Percentiles rank a stretch among this genome's conserved stretches.
phyloP scores from a whole-genome alignment of 768 basidiomycete genomes.

The Polyporus arcularius region DNA sequence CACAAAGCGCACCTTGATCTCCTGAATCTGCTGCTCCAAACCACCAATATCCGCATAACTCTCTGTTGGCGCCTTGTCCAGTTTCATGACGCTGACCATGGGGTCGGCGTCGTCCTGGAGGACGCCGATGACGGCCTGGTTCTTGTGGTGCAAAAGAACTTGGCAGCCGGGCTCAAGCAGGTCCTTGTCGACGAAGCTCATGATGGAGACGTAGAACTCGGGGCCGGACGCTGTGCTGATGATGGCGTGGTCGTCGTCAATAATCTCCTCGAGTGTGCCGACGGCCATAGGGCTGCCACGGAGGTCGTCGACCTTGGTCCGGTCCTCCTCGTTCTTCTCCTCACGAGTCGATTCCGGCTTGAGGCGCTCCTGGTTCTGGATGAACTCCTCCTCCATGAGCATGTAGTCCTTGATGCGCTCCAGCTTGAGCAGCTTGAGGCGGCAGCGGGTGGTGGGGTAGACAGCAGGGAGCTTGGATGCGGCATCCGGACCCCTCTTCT shows the following conservation, averaged over 20 bases:
- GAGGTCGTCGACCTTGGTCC: conserved; percentile 90
- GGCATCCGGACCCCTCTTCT: conserved; percentile 82
- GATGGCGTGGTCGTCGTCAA: conserved; percentile 99
- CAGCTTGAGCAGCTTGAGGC: conserved; percentile 91
- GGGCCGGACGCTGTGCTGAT: conserved; percentile 93
- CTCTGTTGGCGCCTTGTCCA: conserved; percentile 98
- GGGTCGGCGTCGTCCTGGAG: conserved; percentile 95
- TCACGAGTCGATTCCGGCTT: conserved; percentile 87
- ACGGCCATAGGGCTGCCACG: conserved; percentile 98
- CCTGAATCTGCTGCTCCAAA: conserved; percentile 94
- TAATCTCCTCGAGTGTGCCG: conserved; percentile 96
- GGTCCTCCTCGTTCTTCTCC: conserved; percentile 95
- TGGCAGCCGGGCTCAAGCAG: conserved; percentile 94
- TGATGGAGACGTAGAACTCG: conserved; percentile 95
- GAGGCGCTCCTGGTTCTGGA: conserved; percentile 87
- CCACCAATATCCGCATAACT: conserved; percentile 99
- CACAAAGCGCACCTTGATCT: conserved; percentile 78
- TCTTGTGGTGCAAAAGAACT: conserved; percentile 95
- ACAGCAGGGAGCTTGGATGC: conserved; percentile 91
- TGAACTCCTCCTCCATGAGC: conserved; percentile 92
- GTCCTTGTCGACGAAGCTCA: conserved; percentile 99
- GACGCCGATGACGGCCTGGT: conserved; percentile 92
- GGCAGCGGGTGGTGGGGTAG: conserved; percentile 93
- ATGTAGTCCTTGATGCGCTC: conserved; percentile 99
- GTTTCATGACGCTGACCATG: conserved; percentile 96